phyloP scores from a whole-genome alignment of 2,329 filamentous ascomycete genomes.

The Botrytis elliptica region DNA sequence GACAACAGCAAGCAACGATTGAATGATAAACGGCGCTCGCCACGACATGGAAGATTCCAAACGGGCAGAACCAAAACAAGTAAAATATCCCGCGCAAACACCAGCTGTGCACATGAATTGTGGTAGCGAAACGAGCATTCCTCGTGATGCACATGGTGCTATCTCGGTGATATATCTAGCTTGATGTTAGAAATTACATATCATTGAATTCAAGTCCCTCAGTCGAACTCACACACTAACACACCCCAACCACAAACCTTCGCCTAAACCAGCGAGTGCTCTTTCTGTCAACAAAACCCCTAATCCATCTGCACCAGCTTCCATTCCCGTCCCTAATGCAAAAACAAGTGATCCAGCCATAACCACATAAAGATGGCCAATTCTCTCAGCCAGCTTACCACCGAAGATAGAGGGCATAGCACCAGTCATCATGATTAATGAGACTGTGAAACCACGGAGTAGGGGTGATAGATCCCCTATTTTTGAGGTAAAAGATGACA shows the following conservation, averaged over 20 bases:
- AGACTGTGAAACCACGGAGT: constrained; percentile 57
- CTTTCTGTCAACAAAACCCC: constrained; percentile 48
- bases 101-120: constrained; percentile 52
- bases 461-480: constrained; percentile 51
- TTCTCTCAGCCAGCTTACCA: constrained; percentile 49
- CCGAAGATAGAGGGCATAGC: constrained; percentile 56
- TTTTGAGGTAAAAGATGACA: constrained; percentile 44
- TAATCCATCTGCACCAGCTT: constrained; percentile 43
- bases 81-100: constrained; percentile 56
- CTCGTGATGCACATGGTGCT: constrained; percentile 39
- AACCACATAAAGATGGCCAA: constrained; percentile 35
- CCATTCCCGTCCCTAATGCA: not conserved
- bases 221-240: constrained; percentile 45
- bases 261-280: constrained; percentile 48
- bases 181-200: not conserved
- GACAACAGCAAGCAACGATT: constrained; percentile 42
- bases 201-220: not conserved
- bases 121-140: constrained; percentile 49
- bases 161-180: constrained; percentile 6
- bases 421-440: constrained; percentile 55
- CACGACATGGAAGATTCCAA: constrained; percentile 50
- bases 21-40: constrained; percentile 52
- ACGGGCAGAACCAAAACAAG: constrained; percentile 53
- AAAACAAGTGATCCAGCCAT: not conserved
- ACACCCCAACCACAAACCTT: constrained; percentile 54